Evolutionary conservation across 2,329 filamentous ascomycete genomes (phyloP).

Genomic region (Aspergillus novofumigatus): DNA sequence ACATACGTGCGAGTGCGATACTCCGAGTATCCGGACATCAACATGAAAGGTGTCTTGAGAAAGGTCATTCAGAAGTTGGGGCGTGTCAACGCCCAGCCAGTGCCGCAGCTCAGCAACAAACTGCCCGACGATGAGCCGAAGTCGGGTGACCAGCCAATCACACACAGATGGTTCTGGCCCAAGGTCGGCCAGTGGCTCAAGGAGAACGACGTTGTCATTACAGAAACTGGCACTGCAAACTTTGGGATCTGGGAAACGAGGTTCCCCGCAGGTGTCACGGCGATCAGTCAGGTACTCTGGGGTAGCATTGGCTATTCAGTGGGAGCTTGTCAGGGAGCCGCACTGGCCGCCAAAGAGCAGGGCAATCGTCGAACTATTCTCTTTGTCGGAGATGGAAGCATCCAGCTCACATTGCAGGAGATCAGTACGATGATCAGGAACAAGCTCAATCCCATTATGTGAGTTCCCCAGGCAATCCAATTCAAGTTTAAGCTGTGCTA

Average conservation of each 20-base stretch:
- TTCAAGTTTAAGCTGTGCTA: slow-evolving; percentile 28
- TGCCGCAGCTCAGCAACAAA: slow-evolving; percentile 55
- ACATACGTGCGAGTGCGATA: slow-evolving; percentile 69
- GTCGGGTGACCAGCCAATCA: slow-evolving; percentile 38
- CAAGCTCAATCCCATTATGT: slow-evolving; percentile 71
- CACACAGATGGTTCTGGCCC: slow-evolving; percentile 65
- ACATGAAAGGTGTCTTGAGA: slow-evolving; percentile 74
- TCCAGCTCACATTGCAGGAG: slow-evolving; percentile 82
- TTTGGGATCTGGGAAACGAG: slow-evolving; percentile 84
- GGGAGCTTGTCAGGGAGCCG: slow-evolving; percentile 63
- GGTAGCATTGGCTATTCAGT: slow-evolving; percentile 64
- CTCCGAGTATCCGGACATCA: slow-evolving; percentile 71
- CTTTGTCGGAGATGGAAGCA: slow-evolving; percentile 84
- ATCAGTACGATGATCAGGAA: slow-evolving; percentile 78
- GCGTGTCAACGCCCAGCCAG: slow-evolving; percentile 53
- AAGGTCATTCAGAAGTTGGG: slow-evolving; percentile 61
- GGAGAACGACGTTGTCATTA: slow-evolving; percentile 72
- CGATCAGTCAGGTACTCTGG: slow-evolving; percentile 75
- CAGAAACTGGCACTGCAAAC: slow-evolving; percentile 83
- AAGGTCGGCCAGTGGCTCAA: slow-evolving; percentile 68
- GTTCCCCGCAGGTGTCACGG: slow-evolving; percentile 73
- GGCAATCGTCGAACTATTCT: slow-evolving; percentile 66
- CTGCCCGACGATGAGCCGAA: slow-evolving; percentile 34
- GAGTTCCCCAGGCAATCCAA: slow-evolving; percentile 31
- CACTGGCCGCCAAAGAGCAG: slow-evolving; percentile 67